A percentile compares a stretch with the other conserved stretches of the same genome.
Conservation (phyloP, 106 monocot species). For the Platanthera zijinensis region DNA sequence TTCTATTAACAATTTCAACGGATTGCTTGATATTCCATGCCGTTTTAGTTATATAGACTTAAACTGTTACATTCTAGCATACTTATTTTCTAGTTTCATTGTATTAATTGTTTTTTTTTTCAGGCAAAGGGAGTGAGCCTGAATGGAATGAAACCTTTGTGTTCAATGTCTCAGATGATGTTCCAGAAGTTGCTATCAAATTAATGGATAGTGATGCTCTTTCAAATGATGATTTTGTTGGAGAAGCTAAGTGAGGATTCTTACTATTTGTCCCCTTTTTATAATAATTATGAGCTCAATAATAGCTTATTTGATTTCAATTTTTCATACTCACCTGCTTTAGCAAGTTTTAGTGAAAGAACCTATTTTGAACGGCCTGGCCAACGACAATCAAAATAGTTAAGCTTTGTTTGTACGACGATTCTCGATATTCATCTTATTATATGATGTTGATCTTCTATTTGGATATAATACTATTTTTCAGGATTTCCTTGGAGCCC, state of each 20-base stretch:
- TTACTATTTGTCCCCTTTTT: neutral
- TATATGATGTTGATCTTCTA: neutral
- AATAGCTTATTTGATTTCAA: neutral
- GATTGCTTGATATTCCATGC: no score
- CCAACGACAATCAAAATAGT: neutral
- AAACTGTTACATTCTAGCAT: neutral
- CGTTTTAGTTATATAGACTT: neutral
- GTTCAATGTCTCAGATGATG: constrained; percentile 33
- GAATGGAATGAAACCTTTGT: constrained; percentile 64
- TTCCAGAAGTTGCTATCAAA: constrained; percentile 32
- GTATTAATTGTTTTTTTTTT: neutral
- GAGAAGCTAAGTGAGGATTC: constrained; percentile 44
- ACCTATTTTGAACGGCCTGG: neutral
- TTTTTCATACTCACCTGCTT: neutral
- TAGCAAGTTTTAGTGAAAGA: neutral
- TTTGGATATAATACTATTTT: constrained; percentile 1
- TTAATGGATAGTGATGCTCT: constrained; percentile 45
- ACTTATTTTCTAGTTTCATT: neutral
- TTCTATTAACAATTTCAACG: no score
- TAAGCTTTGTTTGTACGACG: neutral
- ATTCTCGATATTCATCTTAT: neutral
- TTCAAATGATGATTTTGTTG: constrained; percentile 41
- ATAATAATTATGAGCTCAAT: neutral
- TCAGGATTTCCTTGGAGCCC: constrained; percentile 63
- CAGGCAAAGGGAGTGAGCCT: constrained; percentile 30